Evolutionary conservation across 2,329 filamentous ascomycete genomes (phyloP).

Genomic region (Pezicula neosporulosa): DNA sequence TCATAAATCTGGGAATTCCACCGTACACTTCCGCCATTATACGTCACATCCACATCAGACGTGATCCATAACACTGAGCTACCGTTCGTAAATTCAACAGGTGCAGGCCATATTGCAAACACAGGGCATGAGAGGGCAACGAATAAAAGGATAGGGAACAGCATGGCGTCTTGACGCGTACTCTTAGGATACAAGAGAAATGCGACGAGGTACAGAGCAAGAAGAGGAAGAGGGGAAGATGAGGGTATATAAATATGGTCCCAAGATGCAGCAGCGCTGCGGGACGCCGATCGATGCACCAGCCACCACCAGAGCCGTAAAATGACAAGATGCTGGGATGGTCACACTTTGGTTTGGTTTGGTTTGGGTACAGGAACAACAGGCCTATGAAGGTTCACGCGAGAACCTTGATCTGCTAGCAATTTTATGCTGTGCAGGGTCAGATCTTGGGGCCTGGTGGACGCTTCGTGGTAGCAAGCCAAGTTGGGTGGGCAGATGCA

Average conservation of each 20-base stretch:
- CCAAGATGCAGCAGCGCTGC: background rate
- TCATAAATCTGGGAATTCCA: conserved; percentile 32
- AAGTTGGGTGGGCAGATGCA: background rate
- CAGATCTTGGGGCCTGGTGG: background rate
- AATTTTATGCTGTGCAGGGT: background rate
- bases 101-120: conserved; percentile 55
- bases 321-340: background rate
- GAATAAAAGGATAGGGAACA: conserved; percentile 13
- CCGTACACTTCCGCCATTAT: conserved; percentile 56
- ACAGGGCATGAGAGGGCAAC: conserved; percentile 14
- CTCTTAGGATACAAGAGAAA: background rate
- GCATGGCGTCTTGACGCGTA: conserved; percentile 12
- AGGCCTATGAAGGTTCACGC: background rate
- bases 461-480: background rate
- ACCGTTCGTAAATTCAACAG: conserved; percentile 47
- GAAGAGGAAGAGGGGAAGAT: background rate
- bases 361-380: background rate
- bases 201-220: background rate
- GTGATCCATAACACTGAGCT: conserved; percentile 50
- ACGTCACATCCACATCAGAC: conserved; percentile 48
- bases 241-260: background rate
- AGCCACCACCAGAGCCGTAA: background rate
- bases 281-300: background rate
- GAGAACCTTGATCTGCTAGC: background rate
- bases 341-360: no score